Percentiles rank a stretch among this genome's conserved stretches.
Evolutionary conservation across 306 rosid species (phyloP).

Genomic region (Acmispon strigosus): DNA sequence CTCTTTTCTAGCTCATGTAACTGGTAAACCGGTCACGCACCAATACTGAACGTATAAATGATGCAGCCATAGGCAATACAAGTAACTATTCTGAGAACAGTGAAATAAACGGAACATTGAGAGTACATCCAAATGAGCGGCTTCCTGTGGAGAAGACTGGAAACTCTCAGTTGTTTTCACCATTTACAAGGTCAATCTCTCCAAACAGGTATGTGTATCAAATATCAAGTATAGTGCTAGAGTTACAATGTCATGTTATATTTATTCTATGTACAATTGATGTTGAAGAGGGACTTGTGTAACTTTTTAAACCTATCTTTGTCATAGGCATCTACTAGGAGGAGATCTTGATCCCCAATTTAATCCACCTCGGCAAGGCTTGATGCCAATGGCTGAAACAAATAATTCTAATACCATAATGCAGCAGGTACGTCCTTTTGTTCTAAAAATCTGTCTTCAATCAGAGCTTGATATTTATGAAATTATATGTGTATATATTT

Average conservation of each 20-base stretch:
- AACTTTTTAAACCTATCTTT: constrained; percentile 21
- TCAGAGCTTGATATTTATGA: constrained; percentile 15
- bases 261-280: constrained; percentile 8
- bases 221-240: constrained; percentile 5
- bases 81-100: constrained; percentile 29
- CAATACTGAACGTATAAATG: constrained; percentile 27
- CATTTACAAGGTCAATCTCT: constrained; percentile 54
- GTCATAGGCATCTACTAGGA: constrained; percentile 50
- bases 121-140: constrained; percentile 38
- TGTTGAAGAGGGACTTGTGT: constrained; percentile 8
- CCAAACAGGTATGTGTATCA: constrained; percentile 49
- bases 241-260: constrained; percentile 1
- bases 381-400: constrained; percentile 53
- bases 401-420: constrained; percentile 51
- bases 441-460: constrained; percentile 9
- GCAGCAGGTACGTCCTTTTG: constrained; percentile 61
- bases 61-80: constrained; percentile 28
- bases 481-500: constrained; percentile 11
- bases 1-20: constrained; percentile 28
- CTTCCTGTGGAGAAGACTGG: constrained; percentile 40
- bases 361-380: constrained; percentile 51
- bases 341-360: constrained; percentile 51
- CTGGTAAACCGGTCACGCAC: constrained; percentile 25
- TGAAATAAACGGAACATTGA: constrained; percentile 45
- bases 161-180: constrained; percentile 46